Evolutionary conservation across 768 basidiomycete genomes (phyloP), one percentile per base, ranked within the genome.

Genomic region (Lactarius psammicola): DNA sequence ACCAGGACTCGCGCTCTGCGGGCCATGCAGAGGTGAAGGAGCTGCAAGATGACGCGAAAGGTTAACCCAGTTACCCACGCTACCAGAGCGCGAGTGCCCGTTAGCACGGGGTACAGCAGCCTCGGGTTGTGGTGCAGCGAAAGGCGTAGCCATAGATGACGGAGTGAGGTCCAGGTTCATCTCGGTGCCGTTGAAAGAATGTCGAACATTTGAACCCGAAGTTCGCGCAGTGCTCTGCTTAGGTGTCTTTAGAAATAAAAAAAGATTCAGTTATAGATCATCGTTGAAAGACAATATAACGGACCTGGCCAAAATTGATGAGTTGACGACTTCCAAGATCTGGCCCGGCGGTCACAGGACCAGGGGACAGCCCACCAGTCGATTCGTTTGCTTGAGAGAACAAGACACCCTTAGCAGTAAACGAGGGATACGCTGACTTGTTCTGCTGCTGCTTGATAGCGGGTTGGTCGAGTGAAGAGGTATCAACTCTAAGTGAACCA

Each of bases 311-410:
- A 74, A 84, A 86, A 38, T 88, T 85, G 60, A 91, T 71, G 90
- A 91, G 73, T 89, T 90, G 26, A 72, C 91, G 88, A 71, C 92
- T 81, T 71, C 92, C 91, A 53, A 94, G 80, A 76, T 93, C 91
- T 68, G 91, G 92, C 58, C 90, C 92, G 64, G 91, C 91, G 64
- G 91, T 94, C 67, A 91, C 84, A 40, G 91, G 92, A 57, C 86
- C 88, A 63, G 90, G 90, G 26, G 88, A 89, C 74, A 89, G 85
- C 65, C 83, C 80, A 23, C 83, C 76, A 31, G 82, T 75, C 57
- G 85, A 85, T 54, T 89, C 89, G 55, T 82, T 80, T 17, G 84
- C 77, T 23, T 83, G 82, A 61, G 86, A 75, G 49, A 89, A 76
- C 56, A 87, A 82, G 42, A 62, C 65, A 18, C 85, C 85, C 65